Evolutionary conservation across 495 filamentous ascomycete genomes (phyloP), one percentile per base, ranked within the genome.

Genomic region (Penicillium steckii): DNA sequence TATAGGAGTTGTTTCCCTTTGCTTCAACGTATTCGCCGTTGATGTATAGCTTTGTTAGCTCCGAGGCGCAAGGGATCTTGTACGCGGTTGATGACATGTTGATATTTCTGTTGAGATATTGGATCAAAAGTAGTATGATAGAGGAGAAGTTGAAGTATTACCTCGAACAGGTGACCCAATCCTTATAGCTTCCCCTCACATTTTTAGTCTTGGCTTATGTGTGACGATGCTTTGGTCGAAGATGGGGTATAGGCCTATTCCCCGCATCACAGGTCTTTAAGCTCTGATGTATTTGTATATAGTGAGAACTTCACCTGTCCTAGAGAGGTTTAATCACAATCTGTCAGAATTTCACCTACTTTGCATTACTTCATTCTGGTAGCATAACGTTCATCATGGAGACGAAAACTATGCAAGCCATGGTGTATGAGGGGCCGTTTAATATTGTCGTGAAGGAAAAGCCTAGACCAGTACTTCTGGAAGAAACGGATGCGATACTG

Each of bases 11-110:
- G 5, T 70, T 4, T 0, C 3, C 6, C 15, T 52, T 52, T 3
- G 27, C n/a, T 1, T 46, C 42, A n/a, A 52, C 41, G 26, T 46
- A 52, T 21, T 52, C 35, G 22, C 27, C 27, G 35, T 50, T 50
- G 35, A 42, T 50, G 23, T 29, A 50, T 10, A 50, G 15, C 27
- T 49, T 41, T 21, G 38, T 41, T 5, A 41, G 18, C 4, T 41
- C 38, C 17, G 38, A 41, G 5, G 19, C 38, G 18, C 18, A 3
- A 4, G 38, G 38, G 19, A 41, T n/a, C 0, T 0, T 22, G 38
- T 41, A 41, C 6, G 3, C n/a, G 29, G 33, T 41, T 22, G 21
- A 23, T 12, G 38, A 8, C 38, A 41, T 41, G 5, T 7, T 41
- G 38, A 29, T 29, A 29, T 29, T 29, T 29, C 27, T 29, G 12